phyloP scores from a whole-genome alignment of 495 filamentous ascomycete genomes.

The Aspergillus asperescens region DNA sequence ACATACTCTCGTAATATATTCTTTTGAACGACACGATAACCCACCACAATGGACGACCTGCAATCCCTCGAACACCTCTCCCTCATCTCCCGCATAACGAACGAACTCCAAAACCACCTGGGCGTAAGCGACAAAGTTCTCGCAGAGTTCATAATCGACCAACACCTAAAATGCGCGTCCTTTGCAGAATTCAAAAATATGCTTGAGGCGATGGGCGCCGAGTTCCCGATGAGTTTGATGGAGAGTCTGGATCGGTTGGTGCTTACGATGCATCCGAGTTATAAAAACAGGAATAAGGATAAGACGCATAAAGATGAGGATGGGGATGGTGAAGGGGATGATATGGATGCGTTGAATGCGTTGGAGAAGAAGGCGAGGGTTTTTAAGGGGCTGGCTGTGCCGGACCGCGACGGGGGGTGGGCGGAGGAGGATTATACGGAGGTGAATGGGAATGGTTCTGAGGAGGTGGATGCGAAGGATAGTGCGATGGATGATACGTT shows the following conservation, averaged over 20 bases:
- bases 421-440: constrained; percentile 36
- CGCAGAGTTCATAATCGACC: constrained; percentile 90
- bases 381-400: constrained; percentile 85
- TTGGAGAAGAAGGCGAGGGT: constrained; percentile 63
- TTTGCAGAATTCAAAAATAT: constrained; percentile 65
- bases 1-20: neutral
- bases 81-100: constrained; percentile 90
- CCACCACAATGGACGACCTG: constrained; percentile 72
- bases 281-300: constrained; percentile 49
- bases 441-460: constrained; percentile 19
- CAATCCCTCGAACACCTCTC: constrained; percentile 86
- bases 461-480: constrained; percentile 30
- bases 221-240: constrained; percentile 83
- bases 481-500: constrained; percentile 91
- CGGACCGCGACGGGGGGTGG: constrained; percentile 67
- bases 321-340: constrained; percentile 17
- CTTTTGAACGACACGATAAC: too few species aligned
- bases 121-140: constrained; percentile 90
- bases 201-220: constrained; percentile 70
- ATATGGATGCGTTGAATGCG: constrained; percentile 43
- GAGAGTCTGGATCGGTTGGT: constrained; percentile 88
- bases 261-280: constrained; percentile 83
- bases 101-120: constrained; percentile 89
- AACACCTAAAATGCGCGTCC: constrained; percentile 68
- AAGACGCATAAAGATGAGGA: constrained; percentile 23